These are phyloP conservation scores for Claviceps sp. DNA, from an alignment of 2,329 filamentous ascomycete species.

Conservation along the genomic window DNA sequence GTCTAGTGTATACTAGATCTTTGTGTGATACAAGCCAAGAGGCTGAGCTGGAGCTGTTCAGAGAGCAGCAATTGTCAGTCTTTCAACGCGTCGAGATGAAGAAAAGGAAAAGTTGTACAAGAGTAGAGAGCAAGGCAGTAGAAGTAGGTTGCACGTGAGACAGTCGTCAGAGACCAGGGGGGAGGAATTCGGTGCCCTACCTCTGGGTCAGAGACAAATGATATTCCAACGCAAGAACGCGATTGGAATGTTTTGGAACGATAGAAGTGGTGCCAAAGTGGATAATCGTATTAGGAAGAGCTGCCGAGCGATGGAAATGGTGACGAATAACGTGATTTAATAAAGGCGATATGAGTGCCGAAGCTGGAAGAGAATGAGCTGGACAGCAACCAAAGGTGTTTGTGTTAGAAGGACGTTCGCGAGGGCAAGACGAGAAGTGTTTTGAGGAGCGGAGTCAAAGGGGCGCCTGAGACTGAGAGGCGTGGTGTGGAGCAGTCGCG, in stretches of 20 bases:
- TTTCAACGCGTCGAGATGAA: conserved; percentile 8
- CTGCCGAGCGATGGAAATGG: conserved; percentile 12
- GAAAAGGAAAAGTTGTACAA: conserved; percentile 3
- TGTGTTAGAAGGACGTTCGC: conserved; percentile 19
- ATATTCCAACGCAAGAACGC: conserved; percentile 19
- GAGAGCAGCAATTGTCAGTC: conserved; percentile 7
- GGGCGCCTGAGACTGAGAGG: conserved; percentile 12
- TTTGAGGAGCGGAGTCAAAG: conserved; percentile 23
- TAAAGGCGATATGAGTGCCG: conserved; percentile 8
- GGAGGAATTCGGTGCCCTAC: conserved; percentile 19
- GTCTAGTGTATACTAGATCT: conserved; percentile 11
- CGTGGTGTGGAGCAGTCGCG: conserved; percentile 11
- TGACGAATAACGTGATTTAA: conserved; percentile 10
- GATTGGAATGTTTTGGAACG: conserved; percentile 24
- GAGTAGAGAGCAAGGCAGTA: conserved; percentile 5
- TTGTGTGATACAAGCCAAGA: conserved; percentile 7
- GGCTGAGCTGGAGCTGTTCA: conserved; percentile 6
- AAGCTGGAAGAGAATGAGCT: conserved; percentile 12
- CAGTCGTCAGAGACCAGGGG: conserved; percentile 14
- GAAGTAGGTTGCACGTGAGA: conserved; percentile 15
- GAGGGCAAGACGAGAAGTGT: conserved; percentile 22
- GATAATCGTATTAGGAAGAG: conserved; percentile 17
- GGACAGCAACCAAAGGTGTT: conserved; percentile 19
- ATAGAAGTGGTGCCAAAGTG: conserved; percentile 16
- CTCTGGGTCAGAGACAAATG: conserved; percentile 21